Evolutionary conservation across 2,329 filamentous ascomycete species (phyloP).

Genomic region (Chaetomiaceae sp.): DNA sequence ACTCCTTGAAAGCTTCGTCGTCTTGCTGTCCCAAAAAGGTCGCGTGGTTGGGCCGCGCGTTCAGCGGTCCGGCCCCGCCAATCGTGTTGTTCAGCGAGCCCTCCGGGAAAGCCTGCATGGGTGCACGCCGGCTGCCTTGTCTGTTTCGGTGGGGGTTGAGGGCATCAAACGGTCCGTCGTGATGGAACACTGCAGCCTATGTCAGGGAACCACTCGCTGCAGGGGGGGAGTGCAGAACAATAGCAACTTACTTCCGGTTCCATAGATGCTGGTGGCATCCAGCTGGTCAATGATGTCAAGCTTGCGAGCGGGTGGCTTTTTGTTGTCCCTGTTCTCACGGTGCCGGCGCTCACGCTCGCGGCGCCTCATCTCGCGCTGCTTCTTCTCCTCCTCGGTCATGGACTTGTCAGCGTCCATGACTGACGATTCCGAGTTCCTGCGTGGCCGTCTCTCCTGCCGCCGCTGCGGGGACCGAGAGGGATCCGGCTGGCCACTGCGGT

Average conservation of each 20-base stretch:
- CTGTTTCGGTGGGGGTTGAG: slow-evolving; percentile 92
- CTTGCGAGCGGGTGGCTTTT: slow-evolving; percentile 45
- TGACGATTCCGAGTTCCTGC: slow-evolving; percentile 78
- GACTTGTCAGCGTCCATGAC: slow-evolving; percentile 52
- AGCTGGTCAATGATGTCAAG: slow-evolving; percentile 94
- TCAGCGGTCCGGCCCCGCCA: slow-evolving; percentile 80
- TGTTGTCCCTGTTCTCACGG: slow-evolving; percentile 51
- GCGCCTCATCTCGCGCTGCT: slow-evolving; percentile 43
- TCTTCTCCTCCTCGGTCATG: slow-evolving; percentile 55
- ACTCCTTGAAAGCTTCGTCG: slow-evolving; percentile 85
- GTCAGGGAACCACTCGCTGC: background rate
- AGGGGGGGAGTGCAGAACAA: background rate
- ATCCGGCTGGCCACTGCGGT: slow-evolving; percentile 33
- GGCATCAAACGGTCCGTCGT: slow-evolving; percentile 95
- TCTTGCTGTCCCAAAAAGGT: slow-evolving; percentile 77
- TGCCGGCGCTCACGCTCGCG: slow-evolving; percentile 49
- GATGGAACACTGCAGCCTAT: slow-evolving; percentile 72
- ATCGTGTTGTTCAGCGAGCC: slow-evolving; percentile 89
- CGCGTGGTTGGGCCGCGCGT: slow-evolving; percentile 74
- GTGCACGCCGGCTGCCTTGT: slow-evolving; percentile 73
- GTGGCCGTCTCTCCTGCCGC: slow-evolving; percentile 45
- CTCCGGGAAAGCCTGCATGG: slow-evolving; percentile 94
- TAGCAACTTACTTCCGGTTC: slow-evolving; percentile 71
- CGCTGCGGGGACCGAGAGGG: slow-evolving; percentile 31
- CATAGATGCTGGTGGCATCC: slow-evolving; percentile 93